Percentiles rank a stretch among this genome's conserved stretches.
These are phyloP conservation scores for Nicotiana knightiana DNA, from an alignment of 257 asterid genomes.

Conservation along the genomic window DNA sequence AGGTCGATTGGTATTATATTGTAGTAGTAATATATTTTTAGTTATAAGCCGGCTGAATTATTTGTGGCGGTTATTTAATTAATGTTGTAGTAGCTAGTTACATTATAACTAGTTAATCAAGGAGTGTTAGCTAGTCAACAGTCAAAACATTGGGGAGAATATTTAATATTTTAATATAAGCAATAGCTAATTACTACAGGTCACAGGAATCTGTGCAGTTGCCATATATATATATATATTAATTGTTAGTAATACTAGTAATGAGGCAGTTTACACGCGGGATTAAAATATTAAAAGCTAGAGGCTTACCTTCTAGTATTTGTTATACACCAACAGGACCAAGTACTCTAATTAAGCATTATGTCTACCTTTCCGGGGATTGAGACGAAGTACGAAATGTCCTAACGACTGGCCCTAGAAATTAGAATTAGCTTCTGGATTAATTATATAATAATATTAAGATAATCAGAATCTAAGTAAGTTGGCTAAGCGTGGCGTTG, in stretches of 20 bases:
- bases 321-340: conserved; percentile 8
- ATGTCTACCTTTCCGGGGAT: conserved; percentile 12
- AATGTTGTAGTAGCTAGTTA: conserved; percentile 5
- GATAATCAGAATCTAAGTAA: neutral
- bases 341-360: conserved; percentile 5
- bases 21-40: neutral
- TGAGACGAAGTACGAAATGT: conserved; percentile 7
- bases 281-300: neutral
- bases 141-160: conserved; percentile 5
- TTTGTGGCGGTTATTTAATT: conserved; percentile 51
- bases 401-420: neutral
- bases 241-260: neutral
- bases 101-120: neutral
- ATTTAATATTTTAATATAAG: neutral
- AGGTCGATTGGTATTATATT: too few relatives aligned
- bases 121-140: neutral
- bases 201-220: neutral
- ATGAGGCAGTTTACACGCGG: conserved; percentile 10
- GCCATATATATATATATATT: neutral
- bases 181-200: neutral
- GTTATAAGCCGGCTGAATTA: conserved; percentile 43
- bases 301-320: neutral
- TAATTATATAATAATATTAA: neutral
- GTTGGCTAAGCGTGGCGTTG: conserved; percentile 6
- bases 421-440: neutral